Base-by-base conservation (phyloP, 2,329 filamentous ascomycete species). In the Fusarium miscanthi region DNA sequence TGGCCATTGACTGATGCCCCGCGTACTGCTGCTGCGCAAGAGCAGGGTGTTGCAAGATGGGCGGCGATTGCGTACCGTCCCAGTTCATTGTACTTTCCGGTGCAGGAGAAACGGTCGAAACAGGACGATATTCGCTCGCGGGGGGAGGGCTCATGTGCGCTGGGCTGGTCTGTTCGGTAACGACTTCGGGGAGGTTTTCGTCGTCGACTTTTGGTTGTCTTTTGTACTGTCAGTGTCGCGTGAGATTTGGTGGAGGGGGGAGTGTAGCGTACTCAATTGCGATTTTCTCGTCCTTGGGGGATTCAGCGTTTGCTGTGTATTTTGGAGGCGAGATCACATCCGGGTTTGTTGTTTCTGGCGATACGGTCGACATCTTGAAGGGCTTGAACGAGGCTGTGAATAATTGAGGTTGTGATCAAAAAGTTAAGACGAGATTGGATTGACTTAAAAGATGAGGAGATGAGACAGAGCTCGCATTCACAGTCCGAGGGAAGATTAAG, bases 181-280 rank as follows among this genome's bases (percentile, higher is more conserved):
- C 75, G 45, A 77, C 75, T 61, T 77, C 75, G 64, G 75, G 75
- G 57, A 77, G 75, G 52, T 74, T 74, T 5, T 67, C 62, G 62
- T 77, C 74, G 59, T 77, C 63, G 35, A 68, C 43, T 30, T 37
- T 62, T 2, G 14, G 60, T 4, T 69, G 33, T 21, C 72, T 74
- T 16, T 0, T n/a, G 2, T 3, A 40, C 19, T 38, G 40, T 66
- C 31, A 58, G 65, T n/a, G 45, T 41, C 21, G 37, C 23, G 25
- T n/a, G 3, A n/a, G 12, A 5, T 8, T 19, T 27, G 19, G 25
- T 30, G 27, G 27, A 30, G 27, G 13, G n/a, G 17, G n/a, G 10
- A 13, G 9, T 16, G 21, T 14, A 63, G 21, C 69, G 3, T 40
- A 70, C 72, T 56, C 43, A 42, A 74, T 51, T 4, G 75, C 73